Evolutionary conservation across 257 asterid species (phyloP).

Genomic region (Thymus quinquecostatus): DNA sequence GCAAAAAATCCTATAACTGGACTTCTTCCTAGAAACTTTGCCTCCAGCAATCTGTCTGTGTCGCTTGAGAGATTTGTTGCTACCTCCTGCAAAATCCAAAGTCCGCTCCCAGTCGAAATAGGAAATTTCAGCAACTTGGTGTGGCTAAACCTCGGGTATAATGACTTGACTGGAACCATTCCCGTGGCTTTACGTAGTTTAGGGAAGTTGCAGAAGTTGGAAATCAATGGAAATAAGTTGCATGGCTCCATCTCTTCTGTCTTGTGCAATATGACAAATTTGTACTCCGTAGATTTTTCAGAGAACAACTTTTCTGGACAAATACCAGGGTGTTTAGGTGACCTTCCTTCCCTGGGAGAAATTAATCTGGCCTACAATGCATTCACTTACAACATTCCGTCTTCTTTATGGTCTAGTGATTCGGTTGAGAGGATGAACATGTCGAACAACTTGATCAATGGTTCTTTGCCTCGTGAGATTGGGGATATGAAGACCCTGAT

Average conservation of each 20-base stretch:
- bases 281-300: not conserved
- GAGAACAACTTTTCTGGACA: not conserved
- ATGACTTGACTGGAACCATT: slow-evolving; percentile 12
- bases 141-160: not conserved
- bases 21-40: not conserved
- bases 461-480: too few species aligned
- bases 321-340: slow-evolving; percentile 14
- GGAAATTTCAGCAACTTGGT: slow-evolving; percentile 9
- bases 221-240: slow-evolving; percentile 12
- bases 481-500: not conserved
- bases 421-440: not conserved
- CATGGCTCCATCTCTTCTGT: not conserved
- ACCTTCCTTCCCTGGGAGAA: slow-evolving; percentile 1
- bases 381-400: not conserved
- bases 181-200: not conserved
- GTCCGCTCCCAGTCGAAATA: not conserved
- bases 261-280: slow-evolving; percentile 1
- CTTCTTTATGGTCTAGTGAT: slow-evolving; percentile 5
- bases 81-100: not conserved
- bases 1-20: slow-evolving; percentile 8
- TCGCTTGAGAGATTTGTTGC: not conserved
- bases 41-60: slow-evolving; percentile 2
- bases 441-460: too few species aligned
- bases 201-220: slow-evolving; percentile 13
- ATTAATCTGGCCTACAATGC: slow-evolving; percentile 3